A percentile compares a stretch with the other conserved stretches of the same genome.
These are phyloP conservation scores for Boechera retrofracta DNA, from an alignment of 345 rosid species.

Conservation along the genomic window DNA sequence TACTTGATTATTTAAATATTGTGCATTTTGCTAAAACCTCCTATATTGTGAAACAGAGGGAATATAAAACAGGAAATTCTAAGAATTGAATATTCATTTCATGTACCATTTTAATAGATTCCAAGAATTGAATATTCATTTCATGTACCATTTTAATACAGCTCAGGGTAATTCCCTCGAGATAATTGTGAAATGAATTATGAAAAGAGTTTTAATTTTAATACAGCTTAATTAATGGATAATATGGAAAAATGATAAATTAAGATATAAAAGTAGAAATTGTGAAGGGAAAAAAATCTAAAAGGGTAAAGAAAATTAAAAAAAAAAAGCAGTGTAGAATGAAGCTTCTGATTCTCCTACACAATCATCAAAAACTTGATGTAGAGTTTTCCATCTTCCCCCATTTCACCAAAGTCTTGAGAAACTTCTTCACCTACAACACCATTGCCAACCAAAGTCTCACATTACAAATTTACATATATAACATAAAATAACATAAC, in stretches of 20 bases:
- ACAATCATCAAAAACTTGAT: constrained; percentile 21
- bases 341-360: constrained; percentile 32
- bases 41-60: not conserved
- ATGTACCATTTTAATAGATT: not conserved
- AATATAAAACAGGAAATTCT: no score
- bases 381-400: constrained; percentile 44
- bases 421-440: constrained; percentile 84
- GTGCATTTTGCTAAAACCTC: no score
- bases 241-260: constrained; percentile 40
- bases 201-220: not conserved
- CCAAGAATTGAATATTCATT: not conserved
- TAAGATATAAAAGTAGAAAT: constrained; percentile 8
- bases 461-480: not conserved
- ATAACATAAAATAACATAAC: not conserved
- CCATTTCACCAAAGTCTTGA: constrained; percentile 73
- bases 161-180: not conserved
- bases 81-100: not conserved
- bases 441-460: not conserved
- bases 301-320: not conserved
- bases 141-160: not conserved
- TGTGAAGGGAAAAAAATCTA: not conserved
- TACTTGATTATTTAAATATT: no score
- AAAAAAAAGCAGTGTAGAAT: not conserved
- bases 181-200: not conserved
- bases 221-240: constrained; percentile 23